Conservation (phyloP, 768 basidiomycete species). For the Leccinum barrowsii region DNA sequence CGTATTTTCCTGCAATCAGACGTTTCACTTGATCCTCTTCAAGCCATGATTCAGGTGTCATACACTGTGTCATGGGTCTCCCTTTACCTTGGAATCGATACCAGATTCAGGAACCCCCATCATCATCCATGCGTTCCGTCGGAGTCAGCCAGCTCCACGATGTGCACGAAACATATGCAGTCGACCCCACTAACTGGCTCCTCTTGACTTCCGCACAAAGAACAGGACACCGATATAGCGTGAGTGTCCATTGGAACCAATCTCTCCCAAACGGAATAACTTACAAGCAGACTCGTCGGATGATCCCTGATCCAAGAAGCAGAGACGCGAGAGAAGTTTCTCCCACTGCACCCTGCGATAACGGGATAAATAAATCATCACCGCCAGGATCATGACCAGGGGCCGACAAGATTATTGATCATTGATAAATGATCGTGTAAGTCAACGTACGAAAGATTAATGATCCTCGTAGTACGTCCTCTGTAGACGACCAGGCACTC, state of each 20-base stretch:
- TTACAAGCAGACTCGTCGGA: neutral
- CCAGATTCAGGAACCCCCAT: neutral
- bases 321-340: neutral
- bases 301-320: neutral
- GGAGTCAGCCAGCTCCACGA: neutral
- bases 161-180: neutral
- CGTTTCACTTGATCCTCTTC: no score
- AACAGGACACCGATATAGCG: neutral
- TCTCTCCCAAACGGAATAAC: neutral
- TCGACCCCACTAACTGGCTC: neutral
- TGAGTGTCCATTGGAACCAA: neutral
- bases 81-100: neutral
- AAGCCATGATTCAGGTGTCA: no score
- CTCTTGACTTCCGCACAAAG: neutral
- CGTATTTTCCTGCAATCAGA: neutral
- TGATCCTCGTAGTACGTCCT: neutral
- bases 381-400: neutral
- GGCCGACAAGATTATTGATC: neutral
- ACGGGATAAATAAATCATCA: neutral
- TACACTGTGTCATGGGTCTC: neutral
- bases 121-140: neutral
- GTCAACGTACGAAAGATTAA: neutral
- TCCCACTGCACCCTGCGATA: neutral
- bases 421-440: neutral
- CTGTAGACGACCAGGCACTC: neutral